Evolutionary conservation across 148 eudicot species (phyloP).

Genomic region (Chenopodium suecicum): DNA sequence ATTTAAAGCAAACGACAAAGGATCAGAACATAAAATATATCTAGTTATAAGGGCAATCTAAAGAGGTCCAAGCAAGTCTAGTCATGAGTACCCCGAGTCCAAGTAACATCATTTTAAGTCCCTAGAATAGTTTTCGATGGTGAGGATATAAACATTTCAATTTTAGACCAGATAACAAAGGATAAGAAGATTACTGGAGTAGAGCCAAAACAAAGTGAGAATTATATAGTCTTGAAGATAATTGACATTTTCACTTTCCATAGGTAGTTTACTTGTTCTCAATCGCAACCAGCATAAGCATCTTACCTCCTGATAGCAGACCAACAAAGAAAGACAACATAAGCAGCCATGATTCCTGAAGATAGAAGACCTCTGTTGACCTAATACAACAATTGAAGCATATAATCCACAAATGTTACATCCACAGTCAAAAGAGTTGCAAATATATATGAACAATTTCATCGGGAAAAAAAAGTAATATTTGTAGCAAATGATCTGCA

Average conservation of each 20-base stretch:
- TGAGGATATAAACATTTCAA: too few relatives aligned
- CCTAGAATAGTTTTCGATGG: background rate
- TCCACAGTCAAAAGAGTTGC: background rate
- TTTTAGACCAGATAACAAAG: background rate
- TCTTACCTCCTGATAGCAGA: conserved; percentile 86
- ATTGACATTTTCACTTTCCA: background rate
- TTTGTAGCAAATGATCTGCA: conserved; percentile 14
- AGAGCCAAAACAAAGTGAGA: background rate
- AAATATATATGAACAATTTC: background rate
- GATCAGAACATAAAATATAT: too few relatives aligned
- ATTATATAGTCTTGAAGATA: background rate
- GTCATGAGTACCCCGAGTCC: too few relatives aligned
- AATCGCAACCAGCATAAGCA: background rate
- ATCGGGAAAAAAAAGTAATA: background rate
- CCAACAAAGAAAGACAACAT: conserved; percentile 90
- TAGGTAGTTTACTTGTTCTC: background rate
- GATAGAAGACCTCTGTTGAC: conserved; percentile 91
- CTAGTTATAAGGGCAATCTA: too few relatives aligned
- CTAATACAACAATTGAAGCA: conserved; percentile 43
- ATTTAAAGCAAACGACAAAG: too few relatives aligned
- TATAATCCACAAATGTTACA: background rate
- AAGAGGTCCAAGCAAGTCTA: too few relatives aligned
- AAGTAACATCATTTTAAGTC: background rate
- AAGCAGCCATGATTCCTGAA: conserved; percentile 92
- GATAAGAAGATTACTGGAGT: background rate